Conservation (phyloP, 2,329 filamentous ascomycete genomes). For the Paecilomyces formosus region DNA sequence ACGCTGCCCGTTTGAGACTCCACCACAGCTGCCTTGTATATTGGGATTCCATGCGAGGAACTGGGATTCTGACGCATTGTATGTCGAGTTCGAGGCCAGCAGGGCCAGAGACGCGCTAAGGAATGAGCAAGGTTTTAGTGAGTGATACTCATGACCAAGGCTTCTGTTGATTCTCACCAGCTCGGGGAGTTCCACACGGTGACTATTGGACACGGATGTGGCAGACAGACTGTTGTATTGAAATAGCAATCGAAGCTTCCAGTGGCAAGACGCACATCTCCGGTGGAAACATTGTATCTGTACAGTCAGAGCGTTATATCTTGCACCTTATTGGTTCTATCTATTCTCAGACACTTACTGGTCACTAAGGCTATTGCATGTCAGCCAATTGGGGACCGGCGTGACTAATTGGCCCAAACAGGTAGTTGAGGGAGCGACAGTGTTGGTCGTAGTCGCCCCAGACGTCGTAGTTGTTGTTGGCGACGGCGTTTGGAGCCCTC, state of each 20-base stretch:
- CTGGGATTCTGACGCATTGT: neutral
- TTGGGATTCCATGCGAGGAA: constrained; percentile 2
- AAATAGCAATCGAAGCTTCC: neutral
- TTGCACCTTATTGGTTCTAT: no score
- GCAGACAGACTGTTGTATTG: neutral
- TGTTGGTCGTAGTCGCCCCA: constrained; percentile 1
- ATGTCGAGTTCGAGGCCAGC: constrained; percentile 2
- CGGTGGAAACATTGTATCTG: constrained; percentile 1
- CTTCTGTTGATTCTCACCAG: constrained; percentile 2
- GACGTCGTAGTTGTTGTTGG: constrained; percentile 5
- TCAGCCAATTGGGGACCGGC: neutral
- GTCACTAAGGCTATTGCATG: neutral
- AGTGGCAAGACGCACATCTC: neutral
- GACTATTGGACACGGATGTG: neutral
- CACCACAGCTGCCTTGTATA: neutral
- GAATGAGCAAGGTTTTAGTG: no score
- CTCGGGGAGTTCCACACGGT: neutral
- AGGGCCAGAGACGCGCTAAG: neutral
- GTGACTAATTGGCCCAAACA: constrained; percentile 10
- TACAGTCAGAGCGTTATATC: no score
- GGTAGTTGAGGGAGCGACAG: constrained; percentile 6
- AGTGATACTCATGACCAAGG: no score
- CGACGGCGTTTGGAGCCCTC: neutral
- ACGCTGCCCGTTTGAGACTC: neutral
- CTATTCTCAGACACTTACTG: no score